Conservation (phyloP, 805 yeast genomes). For the Metschnikowia hibisci region DNA sequence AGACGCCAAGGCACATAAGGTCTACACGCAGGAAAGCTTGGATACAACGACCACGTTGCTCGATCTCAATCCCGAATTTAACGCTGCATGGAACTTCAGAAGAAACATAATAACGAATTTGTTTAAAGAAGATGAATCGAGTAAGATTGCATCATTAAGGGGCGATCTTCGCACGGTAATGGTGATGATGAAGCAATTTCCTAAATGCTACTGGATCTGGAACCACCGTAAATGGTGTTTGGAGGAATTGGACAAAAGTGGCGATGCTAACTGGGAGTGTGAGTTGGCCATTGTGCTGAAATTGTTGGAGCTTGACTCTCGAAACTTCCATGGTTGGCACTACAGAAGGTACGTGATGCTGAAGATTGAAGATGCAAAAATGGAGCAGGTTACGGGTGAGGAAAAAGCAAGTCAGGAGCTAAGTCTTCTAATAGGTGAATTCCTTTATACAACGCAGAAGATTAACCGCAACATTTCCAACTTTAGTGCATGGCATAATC, state of each 20-base stretch:
- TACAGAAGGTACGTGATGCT: slow-evolving; percentile 72
- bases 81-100: slow-evolving; percentile 86
- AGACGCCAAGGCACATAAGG: slow-evolving; percentile 17
- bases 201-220: slow-evolving; percentile 98
- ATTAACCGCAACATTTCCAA: slow-evolving; percentile 85
- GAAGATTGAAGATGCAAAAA: slow-evolving; percentile 26
- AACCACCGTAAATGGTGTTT: slow-evolving; percentile 85
- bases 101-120: slow-evolving; percentile 56
- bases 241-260: slow-evolving; percentile 38
- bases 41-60: slow-evolving; percentile 56
- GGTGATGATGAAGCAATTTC: slow-evolving; percentile 56
- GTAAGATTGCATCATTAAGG: slow-evolving; percentile 27
- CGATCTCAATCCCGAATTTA: slow-evolving; percentile 75
- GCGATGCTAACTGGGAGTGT: slow-evolving; percentile 56
- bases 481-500: slow-evolving; percentile 93
- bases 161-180: slow-evolving; percentile 62
- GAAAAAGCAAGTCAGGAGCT: neutral
- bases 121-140: slow-evolving; percentile 16
- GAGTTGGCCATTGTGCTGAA: slow-evolving; percentile 71
- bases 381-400: slow-evolving; percentile 1
- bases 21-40: slow-evolving; percentile 35
- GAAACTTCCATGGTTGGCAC: slow-evolving; percentile 96
- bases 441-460: slow-evolving; percentile 70
- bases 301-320: slow-evolving; percentile 64
- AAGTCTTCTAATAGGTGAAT: slow-evolving; percentile 45